A percentile compares a stretch with the other conserved stretches of the same genome.
Conservation (phyloP, 2,329 filamentous ascomycete genomes). For the Gaeumannomyces tritici region DNA sequence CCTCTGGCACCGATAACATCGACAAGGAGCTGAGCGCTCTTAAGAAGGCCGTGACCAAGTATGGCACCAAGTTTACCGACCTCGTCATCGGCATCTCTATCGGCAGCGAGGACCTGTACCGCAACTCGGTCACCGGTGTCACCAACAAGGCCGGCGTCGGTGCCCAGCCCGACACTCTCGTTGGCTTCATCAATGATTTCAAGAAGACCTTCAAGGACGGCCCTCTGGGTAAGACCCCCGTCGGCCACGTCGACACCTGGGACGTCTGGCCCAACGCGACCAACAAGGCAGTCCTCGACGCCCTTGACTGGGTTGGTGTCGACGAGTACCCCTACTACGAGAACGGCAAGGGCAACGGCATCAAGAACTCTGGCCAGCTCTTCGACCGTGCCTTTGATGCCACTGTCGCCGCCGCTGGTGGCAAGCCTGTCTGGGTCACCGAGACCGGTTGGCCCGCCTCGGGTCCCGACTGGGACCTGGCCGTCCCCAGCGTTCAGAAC, state of each 20-base stretch:
- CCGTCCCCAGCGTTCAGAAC: conserved; percentile 44
- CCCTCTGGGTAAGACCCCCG: conserved; percentile 34
- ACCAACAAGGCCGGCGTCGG: conserved; percentile 54
- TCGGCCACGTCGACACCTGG: conserved; percentile 63
- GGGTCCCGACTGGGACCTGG: conserved; percentile 44
- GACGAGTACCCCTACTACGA: conserved; percentile 62
- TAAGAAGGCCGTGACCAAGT: conserved; percentile 41
- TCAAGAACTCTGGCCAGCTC: conserved; percentile 42
- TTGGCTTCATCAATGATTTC: conserved; percentile 58
- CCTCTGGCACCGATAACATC: conserved; percentile 44
- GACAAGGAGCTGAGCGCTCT: conserved; percentile 52
- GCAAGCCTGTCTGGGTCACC: conserved; percentile 12
- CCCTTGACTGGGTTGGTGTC: conserved; percentile 54
- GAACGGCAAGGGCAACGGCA: conserved; percentile 41
- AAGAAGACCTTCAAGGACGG: conserved; percentile 43
- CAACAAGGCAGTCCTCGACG: conserved; percentile 51
- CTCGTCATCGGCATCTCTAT: conserved; percentile 57
- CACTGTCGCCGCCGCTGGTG: conserved; percentile 29
- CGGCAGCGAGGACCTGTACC: conserved; percentile 60
- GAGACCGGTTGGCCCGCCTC: conserved; percentile 44
- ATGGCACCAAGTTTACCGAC: conserved; percentile 40
- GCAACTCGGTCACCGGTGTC: conserved; percentile 49
- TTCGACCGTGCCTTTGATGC: conserved; percentile 42
- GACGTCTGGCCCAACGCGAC: conserved; percentile 49
- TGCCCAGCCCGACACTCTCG: conserved; percentile 45